Percentiles rank a stretch among this genome's conserved stretches.
Conservation (phyloP, 768 basidiomycete genomes). For the Amanita thiersii region DNA sequence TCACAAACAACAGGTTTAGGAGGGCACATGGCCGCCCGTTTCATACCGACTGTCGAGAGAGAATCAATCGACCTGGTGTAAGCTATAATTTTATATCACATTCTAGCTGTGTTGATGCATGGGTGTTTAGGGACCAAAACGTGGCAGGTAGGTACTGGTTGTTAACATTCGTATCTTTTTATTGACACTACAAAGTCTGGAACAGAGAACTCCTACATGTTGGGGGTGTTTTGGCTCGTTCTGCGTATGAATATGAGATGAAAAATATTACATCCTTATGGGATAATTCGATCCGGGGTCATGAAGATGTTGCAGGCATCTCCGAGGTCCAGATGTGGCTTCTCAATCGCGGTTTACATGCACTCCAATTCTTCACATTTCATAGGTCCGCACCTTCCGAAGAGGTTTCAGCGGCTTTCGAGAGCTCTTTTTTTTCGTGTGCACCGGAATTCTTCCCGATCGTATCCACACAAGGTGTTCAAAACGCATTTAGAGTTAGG, state of each 20-base stretch:
- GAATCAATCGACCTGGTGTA: conserved; percentile 88
- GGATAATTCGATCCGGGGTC: conserved; percentile 34
- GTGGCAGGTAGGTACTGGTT: conserved; percentile 37
- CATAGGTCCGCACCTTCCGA: conserved; percentile 79
- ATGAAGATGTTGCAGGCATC: conserved; percentile 21
- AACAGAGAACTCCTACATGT: conserved; percentile 83
- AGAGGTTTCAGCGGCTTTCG: conserved; percentile 64
- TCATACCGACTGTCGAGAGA: conserved; percentile 94
- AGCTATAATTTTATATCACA: conserved; percentile 16
- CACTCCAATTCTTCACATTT: conserved; percentile 87
- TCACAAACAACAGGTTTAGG: conserved; percentile 84
- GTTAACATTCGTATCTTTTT: conserved; percentile 5
- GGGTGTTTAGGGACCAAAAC: conserved; percentile 57
- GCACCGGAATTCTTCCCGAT: conserved; percentile 50
- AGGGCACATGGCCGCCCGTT: conserved; percentile 63
- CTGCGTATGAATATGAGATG: conserved; percentile 83
- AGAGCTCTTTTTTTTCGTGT: conserved; percentile 74
- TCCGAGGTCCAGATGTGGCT: conserved; percentile 42
- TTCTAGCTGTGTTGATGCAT: conserved; percentile 1
- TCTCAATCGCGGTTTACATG: conserved; percentile 59
- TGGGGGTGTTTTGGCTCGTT: conserved; percentile 74
- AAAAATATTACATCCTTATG: conserved; percentile 50
- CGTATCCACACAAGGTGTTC: conserved; percentile 69
- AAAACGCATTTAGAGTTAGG: conserved; percentile 57
- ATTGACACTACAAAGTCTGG: conserved; percentile 48